Evolutionary conservation across 768 basidiomycete species (phyloP), one percentile per base, ranked within the genome.

Genomic region (Cystobasidium onofrii): DNA sequence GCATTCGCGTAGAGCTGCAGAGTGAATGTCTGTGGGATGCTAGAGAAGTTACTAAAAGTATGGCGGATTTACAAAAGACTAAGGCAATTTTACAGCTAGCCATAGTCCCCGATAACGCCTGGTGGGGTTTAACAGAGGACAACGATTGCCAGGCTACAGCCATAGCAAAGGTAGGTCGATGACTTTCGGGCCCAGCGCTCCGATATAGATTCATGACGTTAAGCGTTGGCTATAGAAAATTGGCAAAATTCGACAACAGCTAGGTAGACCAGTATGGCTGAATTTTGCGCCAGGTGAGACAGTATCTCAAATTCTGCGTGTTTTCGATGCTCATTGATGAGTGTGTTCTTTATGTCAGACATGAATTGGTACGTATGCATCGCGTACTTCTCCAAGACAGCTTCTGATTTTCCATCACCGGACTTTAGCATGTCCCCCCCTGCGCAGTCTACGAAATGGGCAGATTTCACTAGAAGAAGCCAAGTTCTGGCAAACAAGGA

Each of bases 111-210:
- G 43, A 64, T 10, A 6, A 4, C n/a, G 27, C 12, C 23, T 64
- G 63, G 63, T 64, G 63, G 63, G 63, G 63, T 6, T 23, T 64
- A 4, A 64, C 63, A n/a, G 25, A 7, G 25, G 12, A 36, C 7
- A 64, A 64, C 23, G 36, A 39, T 25, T 27, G 43, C 15, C 63
- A 64, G 29, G 63, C 34, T 17, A 27, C 12, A 41, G 36, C 34
- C 3, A 64, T 64, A 25, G 63, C 63, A 36, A 20, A 64, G 25
- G 63, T 64, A 34, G 29, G 63, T 64, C 29, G n/a, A n/a, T n/a
- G n/a, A n/a, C n/a, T n/a, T n/a, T n/a, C n/a, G n/a, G n/a, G n/a
- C n/a, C n/a, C n/a, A n/a, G n/a, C n/a, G n/a, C n/a, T n/a, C n/a
- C 33, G n/a, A 36, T 29, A 12, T 41, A 33, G 62, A 9, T 31